Base-by-base conservation (phyloP, 2,329 filamentous ascomycete genomes). In the Penicillium concentricum region DNA sequence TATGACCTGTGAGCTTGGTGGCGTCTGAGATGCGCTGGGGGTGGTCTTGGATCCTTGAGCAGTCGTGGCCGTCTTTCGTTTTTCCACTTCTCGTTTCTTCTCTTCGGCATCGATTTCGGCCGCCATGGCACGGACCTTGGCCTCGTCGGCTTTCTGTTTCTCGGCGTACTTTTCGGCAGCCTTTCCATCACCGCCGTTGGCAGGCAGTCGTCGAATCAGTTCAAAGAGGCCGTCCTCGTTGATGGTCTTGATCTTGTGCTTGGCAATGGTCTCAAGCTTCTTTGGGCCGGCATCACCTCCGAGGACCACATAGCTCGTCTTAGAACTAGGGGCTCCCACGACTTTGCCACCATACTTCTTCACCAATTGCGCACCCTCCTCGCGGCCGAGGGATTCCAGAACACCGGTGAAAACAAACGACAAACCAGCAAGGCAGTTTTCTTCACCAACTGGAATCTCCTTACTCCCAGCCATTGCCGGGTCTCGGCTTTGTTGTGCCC, bases 391-490 rank as follows among this genome's bases (percentile, higher is more conserved):
- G 0, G 84, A 87, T 59, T 90, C 84, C 38, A 97, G 79, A 24
- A 97, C 82, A 24, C 94, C 94, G 0, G 95, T 99, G 68, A 99
- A 99, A 28, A 99, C 94, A 69, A 99, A 99, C 0, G 86, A 89
- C 54, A 97, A 81, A 0, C 95, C 94, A 53, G 87, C 87, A 54
- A 99, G 83, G 70, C 94, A 99, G 66, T 97, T 95, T 12, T 94
- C 90, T 51, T 87, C 87, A 8, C 94, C 94, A 20, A 85, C 83
- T 0, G 94, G 94, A 48, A 97, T 78, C 16, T 96, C 91, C 30
- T 81, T 85, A 10, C 82, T 78, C 12, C 85, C 86, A 22, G 84
- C 80, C 47, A 83, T 82, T 8, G 85, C 84, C 18, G 90, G 84
- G 20, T 86, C 84, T 3, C 85, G 83, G 16, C 85, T 70, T 44